Evolutionary conservation across 352 stramenopile genomes (phyloP), one percentile per base, ranked within the genome.

Genomic region (Phytophthora idaei): DNA sequence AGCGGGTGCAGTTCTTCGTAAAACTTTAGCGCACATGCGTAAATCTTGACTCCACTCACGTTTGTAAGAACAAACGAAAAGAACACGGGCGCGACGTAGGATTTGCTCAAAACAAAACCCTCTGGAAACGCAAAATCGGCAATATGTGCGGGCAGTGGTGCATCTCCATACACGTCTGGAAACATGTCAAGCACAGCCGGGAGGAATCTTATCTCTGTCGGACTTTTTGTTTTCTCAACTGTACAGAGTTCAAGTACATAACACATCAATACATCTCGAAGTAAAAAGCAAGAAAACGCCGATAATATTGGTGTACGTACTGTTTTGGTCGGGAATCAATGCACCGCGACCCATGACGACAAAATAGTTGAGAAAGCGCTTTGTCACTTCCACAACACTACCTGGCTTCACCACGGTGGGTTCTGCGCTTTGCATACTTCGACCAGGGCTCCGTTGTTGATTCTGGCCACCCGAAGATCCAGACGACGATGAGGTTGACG

Each of bases 51-150:
- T 1, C 87, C 87, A 44, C 71, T 90, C 7, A 93, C 74, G 54
- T 95, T 93, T 14, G 87, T 95, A 29, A 95, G 77, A 46, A 95
- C 87, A 61, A 95, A 95, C 5, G 85, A 90, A 69, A 95, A 94
- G 55, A 92, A 90, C 2, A 83, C 78, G 8, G 87, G 87, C 1
- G 78, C 58, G 2, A 68, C 28, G 52, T 92, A 92, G 8, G 65
- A 79, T 44, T 84, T 76, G 57, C 75, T 85, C 11, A 95, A 67
- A 12, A 66, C 55, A 52, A 90, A 92, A 1, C 87, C 85, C 53
- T 93, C 84, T 12, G 87, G 85, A 67, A 95, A 95, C 1, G 83
- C 83, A 51, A 95, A 95, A 52, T 95, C 82, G 4, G 74, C 81
- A 36, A 94, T 78, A 45, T 92, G 87, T 0, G 81, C 71, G 6